These are phyloP conservation scores for Sequoiadendron giganteum DNA, from an alignment of 75 land plant genomes.

Conservation along the genomic window DNA sequence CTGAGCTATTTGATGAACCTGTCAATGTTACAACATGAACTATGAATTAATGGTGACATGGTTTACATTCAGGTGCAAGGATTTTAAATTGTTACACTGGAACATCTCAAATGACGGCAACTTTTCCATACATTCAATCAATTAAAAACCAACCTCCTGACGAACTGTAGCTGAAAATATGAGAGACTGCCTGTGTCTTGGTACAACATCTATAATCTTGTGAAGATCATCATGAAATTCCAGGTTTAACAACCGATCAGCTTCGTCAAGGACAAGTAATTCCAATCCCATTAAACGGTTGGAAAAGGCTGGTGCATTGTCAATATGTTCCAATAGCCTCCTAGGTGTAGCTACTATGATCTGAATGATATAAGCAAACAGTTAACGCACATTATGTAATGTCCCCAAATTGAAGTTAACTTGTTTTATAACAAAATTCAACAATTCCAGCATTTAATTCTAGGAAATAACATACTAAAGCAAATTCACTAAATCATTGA, in stretches of 20 bases:
- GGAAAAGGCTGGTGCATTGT: conserved; percentile 58
- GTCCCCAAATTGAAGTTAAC: no score
- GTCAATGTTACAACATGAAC: conserved; percentile 1
- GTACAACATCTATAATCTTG: conserved; percentile 65
- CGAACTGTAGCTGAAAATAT: conserved; percentile 79
- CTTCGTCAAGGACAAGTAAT: conserved; percentile 78
- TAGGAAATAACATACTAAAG: no score
- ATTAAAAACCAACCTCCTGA: conserved; percentile 44
- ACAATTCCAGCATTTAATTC: no score
- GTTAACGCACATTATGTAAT: not conserved
- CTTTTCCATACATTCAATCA: conserved; percentile 5
- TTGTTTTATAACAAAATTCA: no score
- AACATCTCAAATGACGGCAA: not conserved
- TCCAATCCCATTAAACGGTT: conserved; percentile 65
- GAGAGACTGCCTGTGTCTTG: conserved; percentile 72
- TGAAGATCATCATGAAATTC: conserved; percentile 73
- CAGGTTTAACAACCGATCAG: conserved; percentile 65
- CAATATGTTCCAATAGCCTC: conserved; percentile 77
- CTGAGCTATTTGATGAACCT: conserved; percentile 74
- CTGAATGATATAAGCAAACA: conserved; percentile 34
- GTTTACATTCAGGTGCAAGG: not conserved
- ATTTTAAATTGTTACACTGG: not conserved
- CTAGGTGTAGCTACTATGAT: conserved; percentile 87
- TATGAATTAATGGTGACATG: not conserved
- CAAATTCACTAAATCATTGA: no score